A percentile compares a stretch with the other conserved stretches of the same genome.
phyloP scores from a whole-genome alignment of 1,139 yeast species.

The Zygosaccharomyces sapae region DNA sequence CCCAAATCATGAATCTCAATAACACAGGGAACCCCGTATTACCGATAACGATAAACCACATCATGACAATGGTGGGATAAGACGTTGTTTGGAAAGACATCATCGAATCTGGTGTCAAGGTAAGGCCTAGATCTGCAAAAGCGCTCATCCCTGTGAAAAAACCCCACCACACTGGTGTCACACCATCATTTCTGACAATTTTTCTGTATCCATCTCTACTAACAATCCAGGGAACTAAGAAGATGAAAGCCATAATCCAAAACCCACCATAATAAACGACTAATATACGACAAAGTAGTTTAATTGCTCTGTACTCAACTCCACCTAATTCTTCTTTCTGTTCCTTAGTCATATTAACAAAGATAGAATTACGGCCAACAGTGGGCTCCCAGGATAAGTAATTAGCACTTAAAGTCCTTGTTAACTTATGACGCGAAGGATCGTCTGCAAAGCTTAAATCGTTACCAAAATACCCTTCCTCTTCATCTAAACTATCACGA shows the following conservation, averaged over 20 bases:
- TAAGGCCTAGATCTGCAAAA: slow-evolving; percentile 79
- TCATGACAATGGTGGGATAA: slow-evolving; percentile 58
- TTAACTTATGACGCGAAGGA: slow-evolving; percentile 17
- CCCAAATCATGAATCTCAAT: slow-evolving; percentile 77
- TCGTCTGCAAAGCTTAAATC: slow-evolving; percentile 17
- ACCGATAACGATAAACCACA: slow-evolving; percentile 77
- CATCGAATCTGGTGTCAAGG: slow-evolving; percentile 80
- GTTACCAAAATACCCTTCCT: slow-evolving; percentile 26
- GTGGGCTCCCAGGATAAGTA: slow-evolving; percentile 88
- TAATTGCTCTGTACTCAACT: slow-evolving; percentile 88
- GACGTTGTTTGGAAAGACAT: slow-evolving; percentile 55
- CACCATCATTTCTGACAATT: slow-evolving; percentile 50
- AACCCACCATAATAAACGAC: slow-evolving; percentile 69
- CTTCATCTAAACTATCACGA: slow-evolving; percentile 18
- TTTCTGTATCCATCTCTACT: slow-evolving; percentile 41
- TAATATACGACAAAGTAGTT: slow-evolving; percentile 65
- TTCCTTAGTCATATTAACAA: slow-evolving; percentile 70
- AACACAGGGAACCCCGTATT: slow-evolving; percentile 90
- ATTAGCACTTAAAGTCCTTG: slow-evolving; percentile 47
- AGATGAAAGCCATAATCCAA: slow-evolving; percentile 55
- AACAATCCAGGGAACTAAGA: slow-evolving; percentile 65
- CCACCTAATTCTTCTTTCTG: slow-evolving; percentile 97
- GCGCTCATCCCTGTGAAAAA: slow-evolving; percentile 73
- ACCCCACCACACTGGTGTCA: slow-evolving; percentile 87
- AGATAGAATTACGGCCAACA: slow-evolving; percentile 89